A percentile compares a stretch with the other conserved stretches of the same genome.
phyloP scores from a whole-genome alignment of 805 yeast genomes.

The Allodekkera sacchari region DNA sequence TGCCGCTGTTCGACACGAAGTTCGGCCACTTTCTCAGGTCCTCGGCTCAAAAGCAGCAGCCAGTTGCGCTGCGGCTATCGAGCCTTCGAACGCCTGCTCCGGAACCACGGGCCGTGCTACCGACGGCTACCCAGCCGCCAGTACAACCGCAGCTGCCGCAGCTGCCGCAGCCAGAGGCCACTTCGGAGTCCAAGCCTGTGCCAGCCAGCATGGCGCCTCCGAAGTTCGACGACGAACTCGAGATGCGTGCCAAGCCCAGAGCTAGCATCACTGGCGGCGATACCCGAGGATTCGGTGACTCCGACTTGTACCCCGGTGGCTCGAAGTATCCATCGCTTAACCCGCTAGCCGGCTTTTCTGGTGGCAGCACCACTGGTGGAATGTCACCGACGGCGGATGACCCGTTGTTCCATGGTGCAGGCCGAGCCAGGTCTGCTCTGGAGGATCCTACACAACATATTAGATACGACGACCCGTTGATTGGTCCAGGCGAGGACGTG shows the following conservation, averaged over 20 bases:
- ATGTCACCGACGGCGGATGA: conserved; percentile 47
- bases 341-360: conserved; percentile 36
- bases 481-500: conserved; percentile 29
- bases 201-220: conserved; percentile 33
- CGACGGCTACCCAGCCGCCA: neutral
- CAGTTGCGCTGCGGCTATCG: too few relatives aligned
- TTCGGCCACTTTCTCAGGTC: too few relatives aligned
- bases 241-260: conserved; percentile 17
- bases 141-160: conserved; percentile 2
- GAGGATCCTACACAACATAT: conserved; percentile 31
- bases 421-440: conserved; percentile 2
- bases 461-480: conserved; percentile 42
- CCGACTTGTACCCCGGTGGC: conserved; percentile 41
- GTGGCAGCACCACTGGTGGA: conserved; percentile 31
- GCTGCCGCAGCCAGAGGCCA: conserved; percentile 2
- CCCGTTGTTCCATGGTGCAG: conserved; percentile 35
- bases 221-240: conserved; percentile 45
- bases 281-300: conserved; percentile 33
- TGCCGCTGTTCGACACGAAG: too few relatives aligned
- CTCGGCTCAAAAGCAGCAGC: too few relatives aligned
- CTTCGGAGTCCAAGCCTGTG: conserved; percentile 9
- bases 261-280: conserved; percentile 12
- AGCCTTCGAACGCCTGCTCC: too few relatives aligned
- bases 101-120: too few relatives aligned
- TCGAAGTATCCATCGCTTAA: conserved; percentile 31